These are phyloP conservation scores for Biscutella laevigata DNA, from an alignment of 441 rosid species.

Conservation along the genomic window DNA sequence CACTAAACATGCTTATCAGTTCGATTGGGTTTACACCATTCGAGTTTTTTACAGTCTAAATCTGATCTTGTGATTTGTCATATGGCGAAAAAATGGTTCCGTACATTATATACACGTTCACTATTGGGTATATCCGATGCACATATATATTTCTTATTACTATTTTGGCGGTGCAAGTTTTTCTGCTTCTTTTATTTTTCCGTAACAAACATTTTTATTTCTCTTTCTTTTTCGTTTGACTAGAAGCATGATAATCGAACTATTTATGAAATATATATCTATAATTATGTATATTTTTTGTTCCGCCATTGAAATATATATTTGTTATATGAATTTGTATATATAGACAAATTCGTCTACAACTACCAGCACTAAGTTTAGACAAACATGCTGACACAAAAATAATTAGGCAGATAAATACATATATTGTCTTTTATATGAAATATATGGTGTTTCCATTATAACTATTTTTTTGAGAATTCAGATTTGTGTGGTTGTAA, in stretches of 20 bases:
- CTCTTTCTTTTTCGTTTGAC: neutral
- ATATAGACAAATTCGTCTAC: neutral
- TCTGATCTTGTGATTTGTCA: too few species aligned
- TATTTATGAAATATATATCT: neutral
- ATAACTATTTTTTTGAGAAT: neutral
- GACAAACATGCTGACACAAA: neutral
- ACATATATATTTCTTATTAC: neutral
- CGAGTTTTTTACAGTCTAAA: too few species aligned
- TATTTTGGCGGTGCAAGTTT: slow-evolving; percentile 9
- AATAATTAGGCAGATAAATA: too few species aligned
- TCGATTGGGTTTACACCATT: too few species aligned
- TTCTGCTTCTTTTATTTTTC: neutral
- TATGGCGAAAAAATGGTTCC: too few species aligned
- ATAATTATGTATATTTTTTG: too few species aligned
- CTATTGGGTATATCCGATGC: neutral
- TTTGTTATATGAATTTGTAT: neutral
- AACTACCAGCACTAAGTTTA: neutral
- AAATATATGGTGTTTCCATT: neutral
- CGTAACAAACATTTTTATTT: neutral
- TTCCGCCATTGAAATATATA: too few species aligned
- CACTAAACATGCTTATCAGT: too few species aligned
- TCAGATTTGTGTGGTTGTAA: neutral
- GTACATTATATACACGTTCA: neutral
- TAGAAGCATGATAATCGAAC: neutral
- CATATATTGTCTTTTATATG: neutral